Evolutionary conservation across 345 rosid genomes (phyloP).

Genomic region (Odontarrhena argentea): DNA sequence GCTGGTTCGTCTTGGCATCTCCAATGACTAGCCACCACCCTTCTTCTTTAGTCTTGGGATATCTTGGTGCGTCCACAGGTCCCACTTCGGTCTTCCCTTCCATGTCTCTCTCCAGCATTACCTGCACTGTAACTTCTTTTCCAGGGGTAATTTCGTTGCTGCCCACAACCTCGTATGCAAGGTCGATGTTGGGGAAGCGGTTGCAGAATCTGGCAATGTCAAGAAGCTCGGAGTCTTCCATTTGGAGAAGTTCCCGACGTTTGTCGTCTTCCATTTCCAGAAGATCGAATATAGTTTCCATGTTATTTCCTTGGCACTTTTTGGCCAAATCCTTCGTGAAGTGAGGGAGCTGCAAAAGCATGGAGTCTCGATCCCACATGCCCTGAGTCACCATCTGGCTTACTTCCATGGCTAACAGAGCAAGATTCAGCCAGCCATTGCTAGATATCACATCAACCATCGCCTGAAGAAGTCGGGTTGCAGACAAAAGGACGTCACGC

Average conservation of each 20-base stretch:
- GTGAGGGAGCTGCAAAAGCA: conserved; percentile 86
- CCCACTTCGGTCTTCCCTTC: conserved; percentile 83
- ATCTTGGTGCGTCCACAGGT: conserved; percentile 66
- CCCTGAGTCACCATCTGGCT: conserved; percentile 97
- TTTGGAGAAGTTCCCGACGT: conserved; percentile 75
- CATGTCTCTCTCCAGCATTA: conserved; percentile 74
- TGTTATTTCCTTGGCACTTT: conserved; percentile 69
- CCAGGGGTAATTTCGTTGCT: conserved; percentile 53
- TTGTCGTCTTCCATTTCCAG: conserved; percentile 87
- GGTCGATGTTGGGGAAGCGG: conserved; percentile 78
- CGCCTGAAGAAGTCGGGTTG: conserved; percentile 75
- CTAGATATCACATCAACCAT: conserved; percentile 94
- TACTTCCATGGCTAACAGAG: conserved; percentile 85
- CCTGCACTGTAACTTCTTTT: conserved; percentile 61
- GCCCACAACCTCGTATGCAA: conserved; percentile 64
- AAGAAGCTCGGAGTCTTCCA: conserved; percentile 62
- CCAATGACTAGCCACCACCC: conserved; percentile 98
- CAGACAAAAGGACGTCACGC: conserved; percentile 71
- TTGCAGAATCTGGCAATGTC: conserved; percentile 86
- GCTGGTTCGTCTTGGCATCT: conserved; percentile 69
- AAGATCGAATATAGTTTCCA: conserved; percentile 78
- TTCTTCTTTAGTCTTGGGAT: conserved; percentile 83
- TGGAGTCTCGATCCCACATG: conserved; percentile 91
- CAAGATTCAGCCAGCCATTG: conserved; percentile 77
- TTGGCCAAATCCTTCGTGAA: conserved; percentile 77